Evolutionary conservation across 495 filamentous ascomycete species (phyloP), one percentile per base, ranked within the genome.

Genomic region (Bryoglossum gracile): DNA sequence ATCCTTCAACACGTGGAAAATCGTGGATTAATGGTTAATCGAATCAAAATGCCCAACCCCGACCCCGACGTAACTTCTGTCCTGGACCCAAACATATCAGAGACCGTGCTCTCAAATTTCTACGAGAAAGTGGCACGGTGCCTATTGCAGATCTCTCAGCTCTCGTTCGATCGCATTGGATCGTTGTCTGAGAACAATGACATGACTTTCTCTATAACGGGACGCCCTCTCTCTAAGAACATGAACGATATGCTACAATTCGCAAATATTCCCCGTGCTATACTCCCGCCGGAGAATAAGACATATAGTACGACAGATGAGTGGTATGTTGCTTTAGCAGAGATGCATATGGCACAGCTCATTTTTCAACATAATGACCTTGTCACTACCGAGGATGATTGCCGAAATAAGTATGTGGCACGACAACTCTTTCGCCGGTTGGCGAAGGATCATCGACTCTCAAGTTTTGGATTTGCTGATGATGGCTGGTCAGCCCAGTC

Each of bases 1-100:
- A 68, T 75, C 33, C 69, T 72, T 60, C 64, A 72, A 11, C 70
- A 69, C 48, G 57, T 72, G 17, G 52, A 67, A 6, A 58, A 71
- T 47, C 22, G 58, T 3, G 43, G 38, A 16, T 61, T 38, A 4
- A 60, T 73, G 44, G 54, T 50, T 11, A 43, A 60, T 5, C 53
- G 54, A 4, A 59, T 73, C 1, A 49, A 54, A 0, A 64, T 55
- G 1, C 66, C 63, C 3, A 54, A 40, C 16, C 26, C 48, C 0
- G 36, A 50, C 43, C 42, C 32, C 17, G 41, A 54, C 11, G 49
- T 61, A 1, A 21, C 41, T 33, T 51, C 44, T 10, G 51, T 62
- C 21, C 41, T 74, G 16, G 50, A 72, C 49, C 58, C 60, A 2
- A 42, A 61, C 23, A 51, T 68, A 10, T 46, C 51, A 35, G 47